phyloP scores from a whole-genome alignment of 2,329 filamentous ascomycete genomes.

The Aspergillus chevalieri region DNA sequence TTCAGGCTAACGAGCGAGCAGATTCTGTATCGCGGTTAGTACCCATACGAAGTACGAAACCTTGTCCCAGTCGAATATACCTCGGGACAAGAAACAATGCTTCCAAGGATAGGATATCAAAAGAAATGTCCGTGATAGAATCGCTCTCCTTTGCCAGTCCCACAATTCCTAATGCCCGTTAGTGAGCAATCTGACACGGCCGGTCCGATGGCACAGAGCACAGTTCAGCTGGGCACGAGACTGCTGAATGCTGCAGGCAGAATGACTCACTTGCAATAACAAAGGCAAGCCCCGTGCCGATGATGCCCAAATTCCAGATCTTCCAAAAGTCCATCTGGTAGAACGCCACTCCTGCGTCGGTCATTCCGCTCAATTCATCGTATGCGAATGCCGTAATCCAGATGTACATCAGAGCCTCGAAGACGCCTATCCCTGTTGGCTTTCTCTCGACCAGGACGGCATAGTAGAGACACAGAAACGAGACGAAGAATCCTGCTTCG shows the following conservation, averaged over 20 bases:
- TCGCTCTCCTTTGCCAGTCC: constrained; percentile 58
- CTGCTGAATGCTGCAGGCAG: constrained; percentile 14
- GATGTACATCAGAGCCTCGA: constrained; percentile 70
- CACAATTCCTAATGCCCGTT: constrained; percentile 50
- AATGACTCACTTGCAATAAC: constrained; percentile 60
- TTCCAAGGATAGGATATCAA: constrained; percentile 83
- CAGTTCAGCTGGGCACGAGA: neutral
- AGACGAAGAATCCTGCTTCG: constrained; percentile 72
- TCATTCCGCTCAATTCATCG: constrained; percentile 77
- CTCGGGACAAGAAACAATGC: constrained; percentile 82
- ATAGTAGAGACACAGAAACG: constrained; percentile 76
- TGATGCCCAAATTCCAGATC: constrained; percentile 66
- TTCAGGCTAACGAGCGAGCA: constrained; percentile 82
- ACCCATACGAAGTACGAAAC: too few relatives aligned
- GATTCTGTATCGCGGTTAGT: constrained; percentile 47
- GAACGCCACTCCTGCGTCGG: constrained; percentile 79
- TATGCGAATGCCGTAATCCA: constrained; percentile 86
- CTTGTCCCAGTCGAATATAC: constrained; percentile 22
- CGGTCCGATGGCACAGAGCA: neutral
- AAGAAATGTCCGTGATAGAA: constrained; percentile 67
- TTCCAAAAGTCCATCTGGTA: constrained; percentile 82
- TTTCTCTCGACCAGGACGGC: constrained; percentile 72
- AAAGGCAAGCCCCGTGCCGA: constrained; percentile 65
- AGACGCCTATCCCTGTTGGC: constrained; percentile 56
- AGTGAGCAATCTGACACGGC: constrained; percentile 1